Conservation (phyloP, 164 flowering plant species). For the Piper longum region DNA sequence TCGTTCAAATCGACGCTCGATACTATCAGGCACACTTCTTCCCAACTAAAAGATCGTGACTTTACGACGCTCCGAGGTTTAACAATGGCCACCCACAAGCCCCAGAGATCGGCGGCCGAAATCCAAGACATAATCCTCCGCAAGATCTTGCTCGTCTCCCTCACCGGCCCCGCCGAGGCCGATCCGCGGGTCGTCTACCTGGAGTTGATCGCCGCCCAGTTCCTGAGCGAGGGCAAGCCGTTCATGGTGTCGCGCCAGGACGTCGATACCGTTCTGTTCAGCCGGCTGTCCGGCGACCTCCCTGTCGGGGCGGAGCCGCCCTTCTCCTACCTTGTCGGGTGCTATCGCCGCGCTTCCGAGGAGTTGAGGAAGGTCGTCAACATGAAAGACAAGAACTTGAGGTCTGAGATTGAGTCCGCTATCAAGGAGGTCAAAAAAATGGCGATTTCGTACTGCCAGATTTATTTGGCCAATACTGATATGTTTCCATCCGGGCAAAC, state of each 20-base stretch:
- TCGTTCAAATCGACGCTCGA: too few species aligned
- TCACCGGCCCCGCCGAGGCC: conserved; percentile 29
- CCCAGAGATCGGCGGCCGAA: conserved; percentile 48
- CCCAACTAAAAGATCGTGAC: background rate
- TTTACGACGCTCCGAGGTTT: background rate
- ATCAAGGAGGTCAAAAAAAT: conserved; percentile 56
- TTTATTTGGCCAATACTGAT: conserved; percentile 70
- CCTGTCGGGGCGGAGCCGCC: conserved; percentile 53
- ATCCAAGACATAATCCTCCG: conserved; percentile 78
- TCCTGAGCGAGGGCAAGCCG: conserved; percentile 66
- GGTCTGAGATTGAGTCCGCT: conserved; percentile 51
- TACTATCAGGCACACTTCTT: too few species aligned
- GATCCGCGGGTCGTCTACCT: conserved; percentile 51
- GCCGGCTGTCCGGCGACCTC: conserved; percentile 46
- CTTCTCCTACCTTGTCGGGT: conserved; percentile 52
- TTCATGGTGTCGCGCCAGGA: conserved; percentile 43
- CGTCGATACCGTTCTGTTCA: conserved; percentile 67
- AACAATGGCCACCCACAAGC: conserved; percentile 49
- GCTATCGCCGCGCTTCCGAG: conserved; percentile 70
- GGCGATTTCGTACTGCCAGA: conserved; percentile 54
- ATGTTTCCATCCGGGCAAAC: conserved; percentile 29
- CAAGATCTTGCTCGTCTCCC: conserved; percentile 58
- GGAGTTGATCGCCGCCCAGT: conserved; percentile 79
- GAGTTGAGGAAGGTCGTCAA: conserved; percentile 56
- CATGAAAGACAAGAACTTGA: conserved; percentile 64